Evolutionary conservation across 495 filamentous ascomycete species (phyloP), one percentile per base, ranked within the genome.

Genomic region (Hypoxylon lenormandii): DNA sequence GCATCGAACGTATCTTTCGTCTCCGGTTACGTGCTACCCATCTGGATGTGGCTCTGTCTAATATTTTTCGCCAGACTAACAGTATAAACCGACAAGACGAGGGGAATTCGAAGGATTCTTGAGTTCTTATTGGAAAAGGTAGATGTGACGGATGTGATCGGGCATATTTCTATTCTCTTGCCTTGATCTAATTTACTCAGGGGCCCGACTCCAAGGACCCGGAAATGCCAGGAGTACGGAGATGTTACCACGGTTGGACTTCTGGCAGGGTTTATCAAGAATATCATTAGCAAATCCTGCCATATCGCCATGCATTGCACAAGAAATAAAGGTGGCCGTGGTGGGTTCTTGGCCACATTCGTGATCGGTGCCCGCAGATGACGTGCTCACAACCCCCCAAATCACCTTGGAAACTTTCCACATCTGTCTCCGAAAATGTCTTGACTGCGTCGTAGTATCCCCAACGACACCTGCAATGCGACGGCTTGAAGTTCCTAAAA

Each of bases 131-230:
- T 4, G 21, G 13, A 56, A 48, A 28, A 33, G 5, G 8, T 28
- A 40, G 15, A 42, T 36, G 45, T 33, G 48, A 12, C 26, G 47
- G 50, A 59, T 49, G 15, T 18, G 5, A 45, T 67, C 64, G 64
- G 64, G 7, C n/a, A 21, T 61, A 61, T 51, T 67, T 61, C 42
- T 56, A 67, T 51, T 50, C 18, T 36, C 56, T 42, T 51, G 22
- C 23, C 11, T 43, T 11, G 16, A 50, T 19, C 12, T 53, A 5
- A 30, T 4, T 33, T 28, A 30, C 12, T 23, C 33, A 57, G 2
- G 23, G 21, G 28, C 23, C 64, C 50, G 36, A 51, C 43, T 37
- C 64, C 64, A 67, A 23, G 64, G 56, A 56, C 23, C 43, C 37
- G 64, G 57, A 50, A 55, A 60, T 56, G 43, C 42, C 50, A 56